phyloP scores from a whole-genome alignment of 2,329 filamentous ascomycete genomes.

The Sporothrix protearum region DNA sequence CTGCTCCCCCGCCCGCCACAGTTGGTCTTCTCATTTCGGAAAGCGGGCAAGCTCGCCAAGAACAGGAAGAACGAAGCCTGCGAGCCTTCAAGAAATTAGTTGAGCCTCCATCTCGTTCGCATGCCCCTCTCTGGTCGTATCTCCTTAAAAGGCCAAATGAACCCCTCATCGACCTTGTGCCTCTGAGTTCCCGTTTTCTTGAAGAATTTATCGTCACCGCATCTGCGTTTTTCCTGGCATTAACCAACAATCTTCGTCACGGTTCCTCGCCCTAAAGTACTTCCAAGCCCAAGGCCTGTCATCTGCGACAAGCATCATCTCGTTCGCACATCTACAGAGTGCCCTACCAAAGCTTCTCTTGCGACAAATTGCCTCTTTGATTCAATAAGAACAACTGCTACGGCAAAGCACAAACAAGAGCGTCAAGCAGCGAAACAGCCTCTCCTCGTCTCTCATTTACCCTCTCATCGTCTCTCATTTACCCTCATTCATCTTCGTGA shows the following conservation, averaged over 20 bases:
- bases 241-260: not conserved
- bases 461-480: too few relatives aligned
- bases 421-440: not conserved
- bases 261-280: not conserved
- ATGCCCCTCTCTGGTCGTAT: not conserved
- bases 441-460: not conserved
- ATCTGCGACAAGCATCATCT: not conserved
- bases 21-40: not conserved
- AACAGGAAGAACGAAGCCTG: not conserved
- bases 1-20: conserved; percentile 9
- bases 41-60: conserved; percentile 8
- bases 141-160: not conserved
- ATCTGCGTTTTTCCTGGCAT: not conserved
- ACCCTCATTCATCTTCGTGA: not conserved
- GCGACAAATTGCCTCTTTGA: not conserved
- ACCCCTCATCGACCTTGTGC: not conserved
- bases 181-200: not conserved
- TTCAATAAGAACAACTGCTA: not conserved
- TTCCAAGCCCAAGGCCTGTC: not conserved
- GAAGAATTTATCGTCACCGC: not conserved
- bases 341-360: not conserved
- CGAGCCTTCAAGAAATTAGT: not conserved
- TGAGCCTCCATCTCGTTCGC: conserved; percentile 1
- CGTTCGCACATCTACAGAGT: not conserved
- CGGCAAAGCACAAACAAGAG: not conserved